Evolutionary conservation across 768 basidiomycete genomes (phyloP).

Genomic region (Nevesoporus exiguus): DNA sequence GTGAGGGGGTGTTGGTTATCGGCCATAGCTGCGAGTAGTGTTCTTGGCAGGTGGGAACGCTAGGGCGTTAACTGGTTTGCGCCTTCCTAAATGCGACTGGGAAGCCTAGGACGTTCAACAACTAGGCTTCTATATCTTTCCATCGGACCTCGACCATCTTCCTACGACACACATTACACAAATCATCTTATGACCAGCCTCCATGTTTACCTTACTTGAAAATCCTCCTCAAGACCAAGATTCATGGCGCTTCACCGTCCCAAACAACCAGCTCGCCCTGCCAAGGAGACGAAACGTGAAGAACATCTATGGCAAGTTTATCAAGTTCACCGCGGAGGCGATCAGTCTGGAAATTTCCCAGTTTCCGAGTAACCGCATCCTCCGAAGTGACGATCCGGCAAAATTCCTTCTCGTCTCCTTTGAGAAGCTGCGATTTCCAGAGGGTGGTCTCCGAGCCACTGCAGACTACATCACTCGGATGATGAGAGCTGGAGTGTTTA

Average conservation of each 20-base stretch:
- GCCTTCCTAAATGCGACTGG: slow-evolving; percentile 10
- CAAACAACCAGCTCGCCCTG: slow-evolving; percentile 27
- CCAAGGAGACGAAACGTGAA: slow-evolving; percentile 26
- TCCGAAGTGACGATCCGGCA: slow-evolving; percentile 51
- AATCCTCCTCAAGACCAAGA: slow-evolving; percentile 46
- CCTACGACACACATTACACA: background rate
- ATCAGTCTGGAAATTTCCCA: slow-evolving; percentile 49
- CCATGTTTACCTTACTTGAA: slow-evolving; percentile 35
- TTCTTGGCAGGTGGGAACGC: slow-evolving; percentile 18
- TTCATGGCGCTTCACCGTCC: slow-evolving; percentile 48
- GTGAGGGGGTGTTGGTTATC: slow-evolving; percentile 12
- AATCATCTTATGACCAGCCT: background rate
- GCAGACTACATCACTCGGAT: slow-evolving; percentile 56
- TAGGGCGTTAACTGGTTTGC: slow-evolving; percentile 2
- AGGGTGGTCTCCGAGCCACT: slow-evolving; percentile 44
- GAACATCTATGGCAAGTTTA: slow-evolving; percentile 42
- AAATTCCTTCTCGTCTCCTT: slow-evolving; percentile 59
- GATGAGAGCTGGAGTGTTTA: slow-evolving; percentile 50
- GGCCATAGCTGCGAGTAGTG: slow-evolving; percentile 14
- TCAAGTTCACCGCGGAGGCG: slow-evolving; percentile 47
- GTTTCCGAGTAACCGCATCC: slow-evolving; percentile 57
- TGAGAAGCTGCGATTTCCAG: slow-evolving; percentile 51
- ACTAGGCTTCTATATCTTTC: slow-evolving; percentile 1
- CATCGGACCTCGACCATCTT: background rate
- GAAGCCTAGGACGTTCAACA: slow-evolving; percentile 1